phyloP scores from a whole-genome alignment of 768 basidiomycete genomes.

The Russula sp. region DNA sequence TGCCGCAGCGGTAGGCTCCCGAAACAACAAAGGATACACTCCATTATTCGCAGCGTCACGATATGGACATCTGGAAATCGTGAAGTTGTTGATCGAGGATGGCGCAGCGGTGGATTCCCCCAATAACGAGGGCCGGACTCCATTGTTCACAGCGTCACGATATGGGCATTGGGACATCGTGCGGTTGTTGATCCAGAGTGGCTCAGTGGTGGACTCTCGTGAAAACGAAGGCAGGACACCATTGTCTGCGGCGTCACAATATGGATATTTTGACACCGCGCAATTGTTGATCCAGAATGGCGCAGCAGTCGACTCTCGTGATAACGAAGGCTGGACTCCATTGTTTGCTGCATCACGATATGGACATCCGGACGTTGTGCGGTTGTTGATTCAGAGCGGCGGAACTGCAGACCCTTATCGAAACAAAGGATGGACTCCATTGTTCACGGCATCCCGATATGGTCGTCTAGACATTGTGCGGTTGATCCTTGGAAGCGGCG shows the following conservation, averaged over 20 bases:
- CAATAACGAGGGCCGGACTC: not conserved
- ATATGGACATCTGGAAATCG: not conserved
- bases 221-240: not conserved
- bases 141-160: not conserved
- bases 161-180: not conserved
- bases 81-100: not conserved
- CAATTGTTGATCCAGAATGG: not conserved
- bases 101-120: not conserved
- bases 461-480: not conserved
- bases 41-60: not conserved
- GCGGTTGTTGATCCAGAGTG: not conserved
- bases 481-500: not conserved
- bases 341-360: not conserved
- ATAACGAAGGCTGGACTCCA: not conserved
- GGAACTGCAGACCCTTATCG: not conserved
- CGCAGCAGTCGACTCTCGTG: not conserved
- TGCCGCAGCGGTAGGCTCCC: too few species aligned
- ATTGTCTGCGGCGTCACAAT: not conserved
- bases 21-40: not conserved
- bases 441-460: not conserved
- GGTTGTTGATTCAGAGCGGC: not conserved
- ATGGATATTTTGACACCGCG: not conserved
- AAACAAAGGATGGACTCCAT: not conserved
- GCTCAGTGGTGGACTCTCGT: not conserved
- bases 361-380: not conserved